phyloP scores from a whole-genome alignment of 768 basidiomycete genomes.

The Lenzites betulinus region DNA sequence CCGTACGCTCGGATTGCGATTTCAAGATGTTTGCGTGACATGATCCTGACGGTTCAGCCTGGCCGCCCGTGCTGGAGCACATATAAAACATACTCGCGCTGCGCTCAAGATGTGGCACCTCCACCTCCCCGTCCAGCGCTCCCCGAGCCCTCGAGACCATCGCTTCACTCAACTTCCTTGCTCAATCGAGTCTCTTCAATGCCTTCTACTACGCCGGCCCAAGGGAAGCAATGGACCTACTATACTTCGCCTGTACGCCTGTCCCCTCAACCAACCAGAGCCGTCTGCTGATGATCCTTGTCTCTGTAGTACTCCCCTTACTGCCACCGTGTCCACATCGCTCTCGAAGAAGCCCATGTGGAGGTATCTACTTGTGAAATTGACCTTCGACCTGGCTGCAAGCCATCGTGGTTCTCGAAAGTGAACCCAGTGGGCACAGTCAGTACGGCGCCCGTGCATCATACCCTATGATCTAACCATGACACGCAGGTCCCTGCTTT shows the following conservation, averaged over 20 bases:
- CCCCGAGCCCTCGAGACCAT: neutral
- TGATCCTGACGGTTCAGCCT: neutral
- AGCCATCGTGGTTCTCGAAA: slow-evolving; percentile 67
- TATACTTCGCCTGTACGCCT: slow-evolving; percentile 17
- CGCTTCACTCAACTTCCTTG: neutral
- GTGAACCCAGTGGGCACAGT: slow-evolving; percentile 71
- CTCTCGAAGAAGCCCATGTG: slow-evolving; percentile 57
- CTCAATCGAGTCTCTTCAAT: neutral
- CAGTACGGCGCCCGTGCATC: neutral
- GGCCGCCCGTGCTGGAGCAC: slow-evolving; percentile 4
- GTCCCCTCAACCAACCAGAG: too few species aligned
- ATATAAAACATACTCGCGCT: slow-evolving; percentile 10
- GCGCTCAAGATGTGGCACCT: neutral
- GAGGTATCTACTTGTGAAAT: slow-evolving; percentile 56
- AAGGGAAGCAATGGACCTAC: slow-evolving; percentile 16
- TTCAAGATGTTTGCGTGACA: neutral
- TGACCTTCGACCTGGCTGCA: slow-evolving; percentile 51
- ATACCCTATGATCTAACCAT: neutral
- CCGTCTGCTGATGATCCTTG: neutral
- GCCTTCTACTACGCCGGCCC: neutral
- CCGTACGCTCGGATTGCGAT: neutral
- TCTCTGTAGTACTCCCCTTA: neutral
- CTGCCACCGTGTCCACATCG: slow-evolving; percentile 53
- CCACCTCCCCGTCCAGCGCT: neutral
- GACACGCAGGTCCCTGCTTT: slow-evolving; percentile 55